These are phyloP conservation scores for Ceratocystis variospora DNA, from an alignment of 2,329 filamentous ascomycete genomes.

Conservation along the genomic window DNA sequence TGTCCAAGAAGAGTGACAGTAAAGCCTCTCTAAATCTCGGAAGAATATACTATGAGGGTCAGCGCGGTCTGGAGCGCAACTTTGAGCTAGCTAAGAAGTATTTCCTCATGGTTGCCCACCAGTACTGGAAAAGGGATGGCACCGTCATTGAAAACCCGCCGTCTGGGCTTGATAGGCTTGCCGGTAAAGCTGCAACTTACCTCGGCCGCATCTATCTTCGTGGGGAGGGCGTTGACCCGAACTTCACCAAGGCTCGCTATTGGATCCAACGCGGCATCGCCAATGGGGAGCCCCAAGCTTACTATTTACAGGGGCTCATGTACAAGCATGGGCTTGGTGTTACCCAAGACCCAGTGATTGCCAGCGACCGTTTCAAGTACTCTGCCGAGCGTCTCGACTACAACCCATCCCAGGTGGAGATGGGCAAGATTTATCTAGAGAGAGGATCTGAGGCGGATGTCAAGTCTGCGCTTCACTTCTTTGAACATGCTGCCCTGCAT, in stretches of 20 bases:
- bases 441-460: constrained; percentile 60
- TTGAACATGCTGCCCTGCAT: constrained; percentile 71
- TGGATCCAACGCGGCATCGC: constrained; percentile 74
- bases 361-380: constrained; percentile 61
- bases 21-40: constrained; percentile 78
- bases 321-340: constrained; percentile 66
- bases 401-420: constrained; percentile 64
- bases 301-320: constrained; percentile 74
- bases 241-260: constrained; percentile 57
- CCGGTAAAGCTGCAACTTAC: constrained; percentile 72
- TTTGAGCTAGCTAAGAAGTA: constrained; percentile 62
- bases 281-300: constrained; percentile 67
- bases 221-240: constrained; percentile 71
- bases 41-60: constrained; percentile 77
- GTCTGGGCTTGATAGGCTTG: constrained; percentile 59
- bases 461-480: constrained; percentile 67
- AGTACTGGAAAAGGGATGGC: constrained; percentile 73
- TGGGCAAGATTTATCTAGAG: constrained; percentile 74
- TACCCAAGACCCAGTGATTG: constrained; percentile 52
- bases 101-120: constrained; percentile 63
- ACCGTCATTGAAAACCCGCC: constrained; percentile 56
- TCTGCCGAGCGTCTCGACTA: constrained; percentile 66
- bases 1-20: constrained; percentile 79
- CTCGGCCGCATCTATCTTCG: constrained; percentile 81
- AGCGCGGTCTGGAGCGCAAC: constrained; percentile 59